Base-by-base conservation (phyloP, 345 rosid species). In the Eucalyptus urophylla region DNA sequence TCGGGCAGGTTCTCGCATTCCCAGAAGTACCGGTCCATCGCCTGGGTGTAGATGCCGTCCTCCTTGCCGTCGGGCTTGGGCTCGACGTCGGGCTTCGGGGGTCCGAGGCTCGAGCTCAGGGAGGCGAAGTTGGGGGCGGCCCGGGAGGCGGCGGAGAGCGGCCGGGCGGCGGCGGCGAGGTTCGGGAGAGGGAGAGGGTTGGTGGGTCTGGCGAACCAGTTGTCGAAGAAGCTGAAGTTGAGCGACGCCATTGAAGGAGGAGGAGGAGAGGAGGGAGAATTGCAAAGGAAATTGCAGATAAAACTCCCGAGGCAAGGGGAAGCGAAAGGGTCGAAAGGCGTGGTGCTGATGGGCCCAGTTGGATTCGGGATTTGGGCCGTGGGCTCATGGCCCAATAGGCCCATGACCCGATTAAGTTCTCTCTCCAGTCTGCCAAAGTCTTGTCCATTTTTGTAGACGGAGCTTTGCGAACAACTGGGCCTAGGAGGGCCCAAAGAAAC, bases 1-100 rank as follows among this genome's bases (percentile, higher is more conserved):
- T 96, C 97, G 22, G 98, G 98, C 62, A 91, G 89, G 95, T 94
- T 94, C 89, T 96, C 98, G 69, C 94, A 92, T 89, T 97, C 99
- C 96, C 95, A 95, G 91, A 93, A 93, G 93, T 91, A 96, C 92
- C 94, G 98, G 89, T 94, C 96, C 51, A 92, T 86, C 91, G 95
- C 88, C 86, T 91, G 86, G 90, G 88, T 90, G 88, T 91, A 94
- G 14, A 69, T 76, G 12, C 96, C 95, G 5, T 95, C 94, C 49
- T 94, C 89, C 47, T 40, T 22, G 10, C 88, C 96, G 6, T 94
- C 90, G 25, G 91, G 62, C 15, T 92, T 92, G 58, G 58, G 58
- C 15, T 93, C 93, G 16, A 89, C 31, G 3, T 93, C 92, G n/a
- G 94, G 72, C 12, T 93, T 93, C 87, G 88, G 87, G 33, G 95